These are phyloP conservation scores for Cytospora piceae DNA, from an alignment of 2,329 filamentous ascomycete species.

Conservation along the genomic window DNA sequence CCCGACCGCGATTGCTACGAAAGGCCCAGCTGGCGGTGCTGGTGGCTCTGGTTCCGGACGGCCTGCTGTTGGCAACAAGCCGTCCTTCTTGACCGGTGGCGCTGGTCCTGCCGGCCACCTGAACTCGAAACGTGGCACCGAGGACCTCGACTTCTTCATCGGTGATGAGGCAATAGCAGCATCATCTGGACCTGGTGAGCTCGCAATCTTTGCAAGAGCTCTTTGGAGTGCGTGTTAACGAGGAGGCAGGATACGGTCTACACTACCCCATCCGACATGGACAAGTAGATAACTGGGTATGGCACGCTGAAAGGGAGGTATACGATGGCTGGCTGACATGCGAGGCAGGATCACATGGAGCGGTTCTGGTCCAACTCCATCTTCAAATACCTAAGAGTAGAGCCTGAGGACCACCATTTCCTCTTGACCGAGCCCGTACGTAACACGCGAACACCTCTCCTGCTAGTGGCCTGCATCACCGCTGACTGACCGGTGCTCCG, in stretches of 20 bases:
- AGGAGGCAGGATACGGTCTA: slow-evolving; percentile 76
- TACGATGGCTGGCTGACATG: slow-evolving; percentile 36
- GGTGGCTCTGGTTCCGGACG: slow-evolving; percentile 83
- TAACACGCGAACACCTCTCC: slow-evolving; percentile 7
- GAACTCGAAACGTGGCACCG: slow-evolving; percentile 90
- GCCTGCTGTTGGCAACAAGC: slow-evolving; percentile 90
- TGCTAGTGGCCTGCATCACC: neutral
- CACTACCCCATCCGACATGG: slow-evolving; percentile 98
- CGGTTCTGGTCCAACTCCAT: slow-evolving; percentile 99
- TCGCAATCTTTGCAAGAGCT: slow-evolving; percentile 3
- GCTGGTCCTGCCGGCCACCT: slow-evolving; percentile 82
- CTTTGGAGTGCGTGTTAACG: slow-evolving; percentile 28
- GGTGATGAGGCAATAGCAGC: slow-evolving; percentile 93
- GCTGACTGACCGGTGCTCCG: slow-evolving; percentile 19
- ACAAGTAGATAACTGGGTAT: slow-evolving; percentile 98
- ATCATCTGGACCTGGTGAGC: slow-evolving; percentile 75
- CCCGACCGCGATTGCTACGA: slow-evolving; percentile 96
- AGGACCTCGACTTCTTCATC: slow-evolving; percentile 98
- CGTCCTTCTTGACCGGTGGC: slow-evolving; percentile 90
- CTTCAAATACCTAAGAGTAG: slow-evolving; percentile 98
- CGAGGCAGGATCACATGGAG: slow-evolving; percentile 89
- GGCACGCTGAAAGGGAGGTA: slow-evolving; percentile 35
- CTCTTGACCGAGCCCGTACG: slow-evolving; percentile 93
- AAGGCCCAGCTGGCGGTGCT: slow-evolving; percentile 71
- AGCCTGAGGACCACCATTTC: slow-evolving; percentile 98